These are phyloP conservation scores for Hypoxylon sp. DNA, from an alignment of 2,329 filamentous ascomycete genomes.

Conservation along the genomic window DNA sequence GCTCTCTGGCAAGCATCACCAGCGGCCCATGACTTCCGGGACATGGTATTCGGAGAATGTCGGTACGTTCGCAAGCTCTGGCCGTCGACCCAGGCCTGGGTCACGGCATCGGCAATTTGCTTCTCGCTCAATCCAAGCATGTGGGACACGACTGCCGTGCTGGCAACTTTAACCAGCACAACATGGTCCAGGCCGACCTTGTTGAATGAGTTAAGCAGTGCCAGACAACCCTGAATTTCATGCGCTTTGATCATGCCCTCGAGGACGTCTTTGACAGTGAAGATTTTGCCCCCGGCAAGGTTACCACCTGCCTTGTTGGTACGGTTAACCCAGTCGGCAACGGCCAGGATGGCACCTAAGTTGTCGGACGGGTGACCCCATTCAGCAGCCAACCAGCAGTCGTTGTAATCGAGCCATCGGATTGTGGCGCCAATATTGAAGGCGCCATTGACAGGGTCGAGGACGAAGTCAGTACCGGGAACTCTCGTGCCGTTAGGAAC, in stretches of 20 bases:
- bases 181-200: constrained; percentile 98
- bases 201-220: constrained; percentile 98
- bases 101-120: constrained; percentile 95
- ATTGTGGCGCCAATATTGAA: constrained; percentile 99
- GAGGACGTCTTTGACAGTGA: constrained; percentile 90
- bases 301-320: constrained; percentile 84
- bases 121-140: constrained; percentile 91
- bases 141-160: constrained; percentile 92
- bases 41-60: constrained; percentile 99
- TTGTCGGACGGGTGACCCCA: constrained; percentile 99
- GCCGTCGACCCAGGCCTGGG: constrained; percentile 97
- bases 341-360: constrained; percentile 94
- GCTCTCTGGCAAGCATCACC: constrained; percentile 97
- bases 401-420: constrained; percentile 99
- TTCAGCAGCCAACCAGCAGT: constrained; percentile 99
- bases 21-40: constrained; percentile 98
- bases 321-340: constrained; percentile 97
- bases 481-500: constrained; percentile 95
- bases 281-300: constrained; percentile 87
- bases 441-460: constrained; percentile 94
- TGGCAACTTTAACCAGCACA: constrained; percentile 97
- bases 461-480: constrained; percentile 91
- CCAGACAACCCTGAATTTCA: constrained; percentile 97
- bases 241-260: constrained; percentile 99
- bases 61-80: constrained; percentile 97